phyloP scores from a whole-genome alignment of 148 eudicot species.

The Silene conica region DNA sequence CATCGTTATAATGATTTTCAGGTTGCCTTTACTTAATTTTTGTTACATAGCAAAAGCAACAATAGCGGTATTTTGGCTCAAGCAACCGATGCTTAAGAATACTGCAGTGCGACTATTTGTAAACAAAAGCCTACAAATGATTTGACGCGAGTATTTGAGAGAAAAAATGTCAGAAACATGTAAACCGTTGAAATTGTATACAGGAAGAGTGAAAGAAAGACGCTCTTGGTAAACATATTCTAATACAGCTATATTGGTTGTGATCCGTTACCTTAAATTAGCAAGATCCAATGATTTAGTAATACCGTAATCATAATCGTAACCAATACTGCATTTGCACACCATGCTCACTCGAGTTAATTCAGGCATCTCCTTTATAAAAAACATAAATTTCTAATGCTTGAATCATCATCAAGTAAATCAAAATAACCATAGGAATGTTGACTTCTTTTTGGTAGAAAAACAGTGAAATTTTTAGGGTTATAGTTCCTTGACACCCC shows the following conservation, averaged over 20 bases:
- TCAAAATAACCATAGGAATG: not conserved
- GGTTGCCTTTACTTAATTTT: not conserved
- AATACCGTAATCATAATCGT: no score
- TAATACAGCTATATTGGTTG: not conserved
- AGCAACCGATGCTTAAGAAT: no score
- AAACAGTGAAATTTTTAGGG: constrained; percentile 2
- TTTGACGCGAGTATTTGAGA: not conserved
- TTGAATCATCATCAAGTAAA: not conserved
- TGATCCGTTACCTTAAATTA: not conserved
- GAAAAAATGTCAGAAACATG: not conserved
- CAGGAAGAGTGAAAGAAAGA: not conserved
- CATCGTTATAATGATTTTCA: not conserved
- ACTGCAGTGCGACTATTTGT: no score
- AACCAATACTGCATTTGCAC: not conserved
- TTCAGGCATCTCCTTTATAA: not conserved
- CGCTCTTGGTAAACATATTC: not conserved
- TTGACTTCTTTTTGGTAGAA: constrained; percentile 4
- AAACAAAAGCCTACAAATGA: not conserved
- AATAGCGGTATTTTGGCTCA: no score
- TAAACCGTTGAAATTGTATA: not conserved
- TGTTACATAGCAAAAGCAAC: not conserved
- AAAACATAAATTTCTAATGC: not conserved
- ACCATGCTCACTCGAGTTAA: not conserved
- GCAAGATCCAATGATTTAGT: no score
- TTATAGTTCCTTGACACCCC: no score